Evolutionary conservation across 768 basidiomycete species (phyloP), one percentile per base, ranked within the genome.

Genomic region (Mrakia hoshinonis): DNA sequence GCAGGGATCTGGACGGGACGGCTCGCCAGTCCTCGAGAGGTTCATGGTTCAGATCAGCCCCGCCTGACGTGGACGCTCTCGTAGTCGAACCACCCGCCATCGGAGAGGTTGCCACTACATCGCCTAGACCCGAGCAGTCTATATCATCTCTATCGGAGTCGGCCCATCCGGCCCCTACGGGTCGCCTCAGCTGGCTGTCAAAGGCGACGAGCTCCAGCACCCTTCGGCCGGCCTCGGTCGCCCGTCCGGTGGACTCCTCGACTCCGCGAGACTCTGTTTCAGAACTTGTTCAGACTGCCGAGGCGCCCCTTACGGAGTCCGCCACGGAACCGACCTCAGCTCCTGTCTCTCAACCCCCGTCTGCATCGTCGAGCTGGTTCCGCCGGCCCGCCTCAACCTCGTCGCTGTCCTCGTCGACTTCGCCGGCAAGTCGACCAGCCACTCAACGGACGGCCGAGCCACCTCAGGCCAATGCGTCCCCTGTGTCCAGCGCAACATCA

Each of bases 321-420:
- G 7, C 15, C 29, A 31, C 29, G 7, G 6, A 18, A 38, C 18
- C 34, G 9, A 26, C 26, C n/a, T n/a, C 58, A 24, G 15, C 58
- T 36, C 34, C n/a, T 36, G 58, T 31, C 58, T n/a, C 34, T 22
- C 54, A 26, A 34, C 54, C 26, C 34, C 54, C n/a, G n/a, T n/a
- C 54, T 5, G 26, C 26, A 11, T 36, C 62, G 38, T 64, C 43
- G 29, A 66, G 64, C 48, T 46, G 64, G 46, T 36, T 49, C 46
- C 64, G 48, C 29, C 64, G 46, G 22, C 46, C 47, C 34, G 20
- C 58, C 64, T 68, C 68, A 24, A 26, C n/a, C 47, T 34, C 24
- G 0, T 31, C 55, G n/a, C 43, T 43, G 43, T 47, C 62, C 38
- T 46, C 34, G 24, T 39, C 39, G 7, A 26, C 38, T 43, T n/a